These are phyloP conservation scores for Calonectria henricotiae DNA, from an alignment of 2,329 filamentous ascomycete species.

Conservation along the genomic window DNA sequence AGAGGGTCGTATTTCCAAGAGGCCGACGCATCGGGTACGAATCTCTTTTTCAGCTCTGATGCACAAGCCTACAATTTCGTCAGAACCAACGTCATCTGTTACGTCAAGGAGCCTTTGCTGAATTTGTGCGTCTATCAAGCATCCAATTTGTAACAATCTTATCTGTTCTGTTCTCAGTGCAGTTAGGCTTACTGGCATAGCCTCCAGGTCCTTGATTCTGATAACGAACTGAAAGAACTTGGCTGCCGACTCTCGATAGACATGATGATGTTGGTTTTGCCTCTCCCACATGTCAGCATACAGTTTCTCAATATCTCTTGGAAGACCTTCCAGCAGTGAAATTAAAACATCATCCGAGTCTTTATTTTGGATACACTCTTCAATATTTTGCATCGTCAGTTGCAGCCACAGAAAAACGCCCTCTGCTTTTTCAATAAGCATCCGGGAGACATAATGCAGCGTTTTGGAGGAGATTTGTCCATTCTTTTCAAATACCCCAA, in stretches of 20 bases:
- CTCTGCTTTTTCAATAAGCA: not conserved
- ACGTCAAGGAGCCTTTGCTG: not conserved
- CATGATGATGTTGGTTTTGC: not conserved
- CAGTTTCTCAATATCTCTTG: slow-evolving; percentile 4
- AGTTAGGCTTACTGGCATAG: no score
- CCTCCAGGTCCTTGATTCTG: not conserved
- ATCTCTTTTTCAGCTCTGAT: not conserved
- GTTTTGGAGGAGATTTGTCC: not conserved
- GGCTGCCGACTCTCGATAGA: slow-evolving; percentile 23
- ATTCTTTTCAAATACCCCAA: not conserved
- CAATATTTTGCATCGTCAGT: not conserved
- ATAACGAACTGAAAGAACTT: slow-evolving; percentile 21
- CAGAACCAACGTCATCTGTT: rapidly evolving
- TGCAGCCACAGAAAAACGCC: not conserved
- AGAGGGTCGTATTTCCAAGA: not conserved
- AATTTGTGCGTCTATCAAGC: not conserved
- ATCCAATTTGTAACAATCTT: not conserved
- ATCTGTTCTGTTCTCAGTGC: no score
- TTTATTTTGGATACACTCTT: not conserved
- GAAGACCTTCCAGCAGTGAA: slow-evolving; percentile 7
- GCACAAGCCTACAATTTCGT: not conserved
- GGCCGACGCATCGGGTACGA: slow-evolving; percentile 4
- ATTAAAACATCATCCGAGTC: slow-evolving; percentile 8
- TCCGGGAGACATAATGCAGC: not conserved
- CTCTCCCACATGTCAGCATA: slow-evolving; percentile 34